These are phyloP conservation scores for Geotrichum citri-aurantii DNA, from an alignment of 1,139 yeast genomes.

Conservation along the genomic window DNA sequence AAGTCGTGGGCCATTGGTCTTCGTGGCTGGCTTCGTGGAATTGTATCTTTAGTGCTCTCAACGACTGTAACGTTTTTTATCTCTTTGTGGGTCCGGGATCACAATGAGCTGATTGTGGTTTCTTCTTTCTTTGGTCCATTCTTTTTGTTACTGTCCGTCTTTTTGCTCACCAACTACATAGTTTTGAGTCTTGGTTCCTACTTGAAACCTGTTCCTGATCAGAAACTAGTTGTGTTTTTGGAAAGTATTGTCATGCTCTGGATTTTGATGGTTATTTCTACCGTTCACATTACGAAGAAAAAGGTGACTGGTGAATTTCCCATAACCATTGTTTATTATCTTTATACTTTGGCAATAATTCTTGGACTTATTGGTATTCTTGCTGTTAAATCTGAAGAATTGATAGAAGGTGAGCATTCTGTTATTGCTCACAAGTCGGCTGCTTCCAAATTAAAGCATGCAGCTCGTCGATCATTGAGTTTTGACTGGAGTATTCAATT, in stretches of 20 bases:
- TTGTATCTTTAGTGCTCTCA: conserved; percentile 49
- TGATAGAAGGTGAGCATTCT: conserved; percentile 3
- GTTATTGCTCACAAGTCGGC: conserved; percentile 12
- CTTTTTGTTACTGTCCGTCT: conserved; percentile 42
- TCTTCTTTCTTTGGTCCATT: conserved; percentile 50
- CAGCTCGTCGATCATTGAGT: conserved; percentile 43
- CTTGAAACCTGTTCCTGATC: conserved; percentile 60
- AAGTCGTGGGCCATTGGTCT: conserved; percentile 44
- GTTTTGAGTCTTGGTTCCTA: conserved; percentile 49
- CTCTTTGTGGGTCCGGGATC: conserved; percentile 35
- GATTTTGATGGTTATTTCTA: conserved; percentile 47
- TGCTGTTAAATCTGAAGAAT: conserved; percentile 22
- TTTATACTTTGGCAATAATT: conserved; percentile 48
- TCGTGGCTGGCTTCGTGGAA: conserved; percentile 49
- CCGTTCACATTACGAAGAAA: conserved; percentile 43
- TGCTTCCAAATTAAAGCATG: conserved; percentile 24
- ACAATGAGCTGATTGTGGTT: conserved; percentile 57
- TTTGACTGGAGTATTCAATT: conserved; percentile 83
- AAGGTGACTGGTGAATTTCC: conserved; percentile 58
- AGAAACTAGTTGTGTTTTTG: conserved; percentile 60
- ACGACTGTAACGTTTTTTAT: conserved; percentile 37
- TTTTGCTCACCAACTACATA: conserved; percentile 51
- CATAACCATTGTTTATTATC: conserved; percentile 46
- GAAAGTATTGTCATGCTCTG: conserved; percentile 55
- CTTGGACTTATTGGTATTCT: conserved; percentile 48